These are phyloP conservation scores for Dryas alaskensis DNA, from an alignment of 306 rosid genomes.

Conservation along the genomic window DNA sequence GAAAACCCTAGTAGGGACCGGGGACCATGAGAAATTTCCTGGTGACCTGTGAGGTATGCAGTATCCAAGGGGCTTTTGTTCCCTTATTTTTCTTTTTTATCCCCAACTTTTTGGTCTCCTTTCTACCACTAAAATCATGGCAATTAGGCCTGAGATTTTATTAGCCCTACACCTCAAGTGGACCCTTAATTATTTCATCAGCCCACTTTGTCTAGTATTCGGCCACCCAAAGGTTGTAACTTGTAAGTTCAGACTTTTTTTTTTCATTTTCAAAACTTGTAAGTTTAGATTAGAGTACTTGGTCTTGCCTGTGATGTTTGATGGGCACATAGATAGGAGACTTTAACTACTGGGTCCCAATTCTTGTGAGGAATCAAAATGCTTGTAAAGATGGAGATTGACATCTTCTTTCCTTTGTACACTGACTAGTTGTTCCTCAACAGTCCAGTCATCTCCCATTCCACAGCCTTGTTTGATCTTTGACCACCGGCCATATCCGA, in stretches of 20 bases:
- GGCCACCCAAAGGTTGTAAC: background rate
- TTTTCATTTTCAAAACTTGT: background rate
- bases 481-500: constrained; percentile 18
- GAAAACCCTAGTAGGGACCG: background rate
- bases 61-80: background rate
- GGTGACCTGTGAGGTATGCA: background rate
- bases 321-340: no score
- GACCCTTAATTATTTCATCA: constrained; percentile 10
- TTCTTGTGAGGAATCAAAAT: background rate
- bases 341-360: background rate
- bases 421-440: background rate
- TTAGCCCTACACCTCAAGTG: background rate
- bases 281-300: background rate
- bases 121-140: background rate
- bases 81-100: background rate
- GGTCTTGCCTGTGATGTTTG: background rate
- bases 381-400: background rate
- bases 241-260: no score
- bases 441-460: constrained; percentile 6
- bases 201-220: background rate
- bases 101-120: background rate
- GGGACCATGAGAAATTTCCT: background rate
- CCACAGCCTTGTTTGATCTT: constrained; percentile 14
- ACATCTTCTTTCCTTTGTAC: constrained; percentile 3
- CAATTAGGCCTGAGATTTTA: constrained; percentile 10